Base-by-base conservation (phyloP, 1,139 yeast genomes). In the Wickerhamomyces sp. region DNA sequence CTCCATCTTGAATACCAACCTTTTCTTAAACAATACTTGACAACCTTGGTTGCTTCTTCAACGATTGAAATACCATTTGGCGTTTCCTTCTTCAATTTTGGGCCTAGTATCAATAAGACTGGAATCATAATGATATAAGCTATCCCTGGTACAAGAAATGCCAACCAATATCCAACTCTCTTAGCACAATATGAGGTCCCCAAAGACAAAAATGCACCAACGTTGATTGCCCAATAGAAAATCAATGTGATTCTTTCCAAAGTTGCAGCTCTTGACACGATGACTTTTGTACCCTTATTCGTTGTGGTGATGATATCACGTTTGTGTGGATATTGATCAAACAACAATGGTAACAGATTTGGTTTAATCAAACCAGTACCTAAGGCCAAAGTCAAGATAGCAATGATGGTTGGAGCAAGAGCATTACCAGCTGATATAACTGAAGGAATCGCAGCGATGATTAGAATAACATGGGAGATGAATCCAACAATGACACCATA, bases 331-430 rank as follows among this genome's bases (percentile, higher is more conserved):
- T 75, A 74, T 69, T 87, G 95, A 61, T 86, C 94, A 45, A 89
- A 90, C 63, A 87, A 78, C 62, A 85, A 72, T 33, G 94, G 94
- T 29, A 88, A 74, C 40, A 86, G 82, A 58, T 86, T 85, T 37
- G 93, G 74, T 65, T 87, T 87, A 63, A 87, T 86, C 62, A 90
- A 83, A 60, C 95, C 94, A 34, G 94, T 82, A 47, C 89, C 94
- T 40, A 84, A 56, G 58, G 94, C 93, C 60, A 86, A 78, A 45
- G 82, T 64, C 49, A 86, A 68, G 65, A 87, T 81, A 40, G 86
- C 74, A 41, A 77, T 73, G 44, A 76, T 63, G 33, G 72, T 77
- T 53, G 79, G 79, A 64, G 69, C 84, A 68, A 67, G 68, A 64
- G 66, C 67, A 27, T 67, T 58, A 35, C 69, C 72, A 43, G 67